Evolutionary conservation across 148 eudicot genomes (phyloP), one percentile per base, ranked within the genome.

Genomic region (Nepenthes mirabilis): DNA sequence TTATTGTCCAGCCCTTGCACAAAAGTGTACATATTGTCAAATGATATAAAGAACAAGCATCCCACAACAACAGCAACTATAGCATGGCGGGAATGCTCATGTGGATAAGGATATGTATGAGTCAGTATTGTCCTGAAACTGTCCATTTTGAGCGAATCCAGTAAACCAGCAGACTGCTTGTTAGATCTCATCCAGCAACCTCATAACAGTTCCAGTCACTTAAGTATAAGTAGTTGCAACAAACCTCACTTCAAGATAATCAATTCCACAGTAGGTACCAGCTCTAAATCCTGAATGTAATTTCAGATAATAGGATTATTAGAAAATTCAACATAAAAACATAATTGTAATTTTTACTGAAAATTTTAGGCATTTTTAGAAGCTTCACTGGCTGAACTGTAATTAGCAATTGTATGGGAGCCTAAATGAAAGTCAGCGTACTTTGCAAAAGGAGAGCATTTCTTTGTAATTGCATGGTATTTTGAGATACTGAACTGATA

Each of bases 81-180:
- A 48, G 97, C 96, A 80, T 93, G 99, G 59, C 95, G 85, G 34
- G 97, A 86, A 81, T 93, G 99, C 74, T 93, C 89, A 33, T 93
- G 99, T 13, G 99, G 99, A 68, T 93, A 93, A 34, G 99, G 95
- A 66, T 89, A 86, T 59, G 91, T 72, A 68, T 86, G 87, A 52
- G 91, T 78, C 54, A 89, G 65, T 60, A 93, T 86, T 57, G 91
- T 89, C 72, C 95, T 77, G 67, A 93, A 83, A 58, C 85, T 80
- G 78, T 93, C 95, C 95, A 89, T 88, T 58, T 68, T 86, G 6
- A 91, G 68, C 47, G 88, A 81, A 68, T 91, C 96, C 56, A 91
- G 70, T 59, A 88, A 72, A 64, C 84, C 88, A 80, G 14, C 71
- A 49, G 86, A 53, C 55, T 80, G 82, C 77, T 74, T 77, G 49